phyloP scores from a whole-genome alignment of 1,284 basidiomycete species.

The Heterobasidion occidentale region DNA sequence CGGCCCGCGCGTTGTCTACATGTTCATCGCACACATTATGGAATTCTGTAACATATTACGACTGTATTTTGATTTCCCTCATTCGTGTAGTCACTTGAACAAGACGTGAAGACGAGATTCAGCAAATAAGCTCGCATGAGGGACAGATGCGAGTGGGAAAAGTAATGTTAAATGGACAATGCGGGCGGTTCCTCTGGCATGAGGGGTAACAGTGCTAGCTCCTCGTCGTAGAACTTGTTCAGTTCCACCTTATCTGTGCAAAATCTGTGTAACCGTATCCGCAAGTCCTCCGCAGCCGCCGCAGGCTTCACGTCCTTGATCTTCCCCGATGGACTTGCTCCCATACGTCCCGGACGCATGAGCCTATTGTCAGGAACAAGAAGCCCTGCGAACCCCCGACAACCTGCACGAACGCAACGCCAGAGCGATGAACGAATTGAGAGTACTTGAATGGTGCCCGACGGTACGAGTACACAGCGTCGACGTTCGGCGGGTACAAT shows the following conservation, averaged over 20 bases:
- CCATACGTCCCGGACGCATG: conserved; percentile 59
- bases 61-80: too few relatives aligned
- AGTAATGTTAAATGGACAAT: conserved; percentile 25
- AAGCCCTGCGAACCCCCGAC: conserved; percentile 75
- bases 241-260: conserved; percentile 54
- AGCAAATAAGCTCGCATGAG: too few relatives aligned
- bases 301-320: conserved; percentile 37
- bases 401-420: conserved; percentile 83
- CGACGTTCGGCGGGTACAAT: conserved; percentile 71
- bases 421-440: conserved; percentile 85
- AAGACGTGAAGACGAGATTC: too few relatives aligned
- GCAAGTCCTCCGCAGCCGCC: conserved; percentile 49
- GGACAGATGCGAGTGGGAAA: not conserved
- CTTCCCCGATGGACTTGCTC: conserved; percentile 29
- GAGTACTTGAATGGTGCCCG: conserved; percentile 71
- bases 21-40: too few relatives aligned
- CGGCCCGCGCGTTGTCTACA: too few relatives aligned
- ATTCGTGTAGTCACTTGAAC: too few relatives aligned
- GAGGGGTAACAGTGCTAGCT: conserved; percentile 43
- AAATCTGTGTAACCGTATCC: conserved; percentile 54
- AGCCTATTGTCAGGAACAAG: conserved; percentile 80
- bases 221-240: conserved; percentile 64
- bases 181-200: conserved; percentile 58
- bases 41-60: too few relatives aligned
- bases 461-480: conserved; percentile 87